Percentiles rank a stretch among this genome's conserved stretches.
phyloP scores from a whole-genome alignment of 208 protist genomes.

The Histomonas meleagridis region DNA sequence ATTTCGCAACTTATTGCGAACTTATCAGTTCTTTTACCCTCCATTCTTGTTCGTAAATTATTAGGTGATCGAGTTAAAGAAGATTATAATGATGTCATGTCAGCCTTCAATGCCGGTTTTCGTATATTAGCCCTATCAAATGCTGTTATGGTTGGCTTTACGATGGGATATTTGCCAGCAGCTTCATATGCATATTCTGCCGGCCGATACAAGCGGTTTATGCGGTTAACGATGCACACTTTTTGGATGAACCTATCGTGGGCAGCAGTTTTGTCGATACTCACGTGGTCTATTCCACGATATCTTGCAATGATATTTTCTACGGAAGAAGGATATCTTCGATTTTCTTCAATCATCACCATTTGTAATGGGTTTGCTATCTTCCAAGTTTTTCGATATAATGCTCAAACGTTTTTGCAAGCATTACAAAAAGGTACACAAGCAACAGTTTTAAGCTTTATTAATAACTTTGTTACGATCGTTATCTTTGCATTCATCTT shows the following conservation, averaged over 20 bases:
- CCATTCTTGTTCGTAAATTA: not conserved
- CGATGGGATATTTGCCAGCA: not conserved
- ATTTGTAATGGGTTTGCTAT: not conserved
- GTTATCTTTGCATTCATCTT: not conserved
- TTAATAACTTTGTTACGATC: not conserved
- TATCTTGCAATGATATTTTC: not conserved
- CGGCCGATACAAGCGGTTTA: not conserved
- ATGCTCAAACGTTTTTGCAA: not conserved
- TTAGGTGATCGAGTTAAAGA: not conserved
- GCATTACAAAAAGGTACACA: not conserved
- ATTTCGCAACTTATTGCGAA: constrained; percentile 5
- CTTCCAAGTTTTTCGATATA: not conserved
- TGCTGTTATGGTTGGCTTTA: not conserved
- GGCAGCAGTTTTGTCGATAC: not conserved
- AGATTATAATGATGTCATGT: not conserved
- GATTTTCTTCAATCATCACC: not conserved
- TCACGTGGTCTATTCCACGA: not conserved
- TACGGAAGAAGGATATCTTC: not conserved
- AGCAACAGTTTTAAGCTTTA: not conserved
- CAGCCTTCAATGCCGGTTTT: not conserved
- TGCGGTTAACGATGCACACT: not conserved
- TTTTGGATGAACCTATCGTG: not conserved
- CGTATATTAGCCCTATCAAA: not conserved
- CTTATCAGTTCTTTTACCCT: not conserved
- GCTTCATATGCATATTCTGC: constrained; percentile 1